Evolutionary conservation across 495 filamentous ascomycete genomes (phyloP).

Genomic region (Penicillium maclennaniae): DNA sequence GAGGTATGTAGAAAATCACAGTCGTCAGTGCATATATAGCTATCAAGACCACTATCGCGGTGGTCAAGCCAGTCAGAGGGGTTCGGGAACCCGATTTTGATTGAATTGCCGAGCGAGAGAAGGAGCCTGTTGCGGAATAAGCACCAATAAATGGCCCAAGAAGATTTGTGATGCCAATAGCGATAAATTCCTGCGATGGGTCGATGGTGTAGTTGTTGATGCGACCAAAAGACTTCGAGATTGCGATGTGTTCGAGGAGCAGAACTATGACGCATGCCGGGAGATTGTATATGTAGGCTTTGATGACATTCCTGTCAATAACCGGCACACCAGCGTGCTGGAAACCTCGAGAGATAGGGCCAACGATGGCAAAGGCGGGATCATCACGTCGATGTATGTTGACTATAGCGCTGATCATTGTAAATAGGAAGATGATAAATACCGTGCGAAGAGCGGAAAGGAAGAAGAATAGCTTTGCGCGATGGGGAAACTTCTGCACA

Average conservation of each 20-base stretch:
- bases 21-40: slow-evolving; percentile 78
- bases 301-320: slow-evolving; percentile 58
- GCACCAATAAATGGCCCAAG: slow-evolving; percentile 88
- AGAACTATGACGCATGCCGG: slow-evolving; percentile 83
- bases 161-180: slow-evolving; percentile 86
- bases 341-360: slow-evolving; percentile 74
- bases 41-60: slow-evolving; percentile 53
- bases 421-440: slow-evolving; percentile 87
- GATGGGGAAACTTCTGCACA: slow-evolving; percentile 61
- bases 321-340: slow-evolving; percentile 65
- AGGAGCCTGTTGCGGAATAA: slow-evolving; percentile 91
- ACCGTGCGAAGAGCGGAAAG: slow-evolving; percentile 78
- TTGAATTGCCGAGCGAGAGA: slow-evolving; percentile 79
- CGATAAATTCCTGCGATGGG: slow-evolving; percentile 91
- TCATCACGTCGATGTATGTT: slow-evolving; percentile 52
- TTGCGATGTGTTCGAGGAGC: slow-evolving; percentile 89
- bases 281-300: slow-evolving; percentile 55
- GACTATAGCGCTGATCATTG: slow-evolving; percentile 77
- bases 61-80: slow-evolving; percentile 86
- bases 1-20: slow-evolving; percentile 91
- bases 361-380: slow-evolving; percentile 63
- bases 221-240: slow-evolving; percentile 94
- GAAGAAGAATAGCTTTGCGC: slow-evolving; percentile 77
- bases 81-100: slow-evolving; percentile 90
- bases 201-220: slow-evolving; percentile 97